A percentile compares a stretch with the other conserved stretches of the same genome.
These are phyloP conservation scores for Pelargonium australe DNA, from an alignment of 441 rosid genomes.

Conservation along the genomic window DNA sequence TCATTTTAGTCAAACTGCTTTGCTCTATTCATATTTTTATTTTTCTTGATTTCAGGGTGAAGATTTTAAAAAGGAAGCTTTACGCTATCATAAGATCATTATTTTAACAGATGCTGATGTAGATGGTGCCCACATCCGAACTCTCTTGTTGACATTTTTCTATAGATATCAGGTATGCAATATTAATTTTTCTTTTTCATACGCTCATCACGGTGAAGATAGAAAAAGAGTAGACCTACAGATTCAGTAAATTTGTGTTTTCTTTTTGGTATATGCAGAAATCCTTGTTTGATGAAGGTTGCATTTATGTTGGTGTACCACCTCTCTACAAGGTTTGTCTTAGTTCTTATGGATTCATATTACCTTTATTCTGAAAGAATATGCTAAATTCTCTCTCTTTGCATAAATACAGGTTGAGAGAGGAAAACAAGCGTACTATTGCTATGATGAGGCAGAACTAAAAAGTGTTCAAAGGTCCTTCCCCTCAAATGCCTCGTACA, in stretches of 20 bases:
- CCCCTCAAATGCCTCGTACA: conserved; percentile 72
- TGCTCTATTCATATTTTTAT: conserved; percentile 11
- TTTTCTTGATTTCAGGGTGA: conserved; percentile 58
- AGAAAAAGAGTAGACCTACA: neutral
- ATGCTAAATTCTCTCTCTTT: conserved; percentile 5
- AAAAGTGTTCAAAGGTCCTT: conserved; percentile 45
- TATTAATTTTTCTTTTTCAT: conserved; percentile 4
- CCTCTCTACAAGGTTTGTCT: conserved; percentile 82
- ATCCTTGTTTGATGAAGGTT: conserved; percentile 81
- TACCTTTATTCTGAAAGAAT: conserved; percentile 12
- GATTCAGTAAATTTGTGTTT: conserved; percentile 7
- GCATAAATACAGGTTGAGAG: conserved; percentile 66
- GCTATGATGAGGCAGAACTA: conserved; percentile 63
- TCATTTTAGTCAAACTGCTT: conserved; percentile 9
- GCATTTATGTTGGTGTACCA: conserved; percentile 92
- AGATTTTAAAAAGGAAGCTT: conserved; percentile 68
- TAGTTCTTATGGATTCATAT: conserved; percentile 10
- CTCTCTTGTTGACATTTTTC: conserved; percentile 85
- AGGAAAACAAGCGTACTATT: conserved; percentile 64
- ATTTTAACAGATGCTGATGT: conserved; percentile 98
- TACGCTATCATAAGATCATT: conserved; percentile 93
- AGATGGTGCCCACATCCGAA: conserved; percentile 97
- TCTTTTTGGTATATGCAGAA: conserved; percentile 43
- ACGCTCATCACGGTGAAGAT: neutral
- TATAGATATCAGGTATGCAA: conserved; percentile 82